Conservation (phyloP, 2,329 filamentous ascomycete genomes). For the Colletotrichum musicola region DNA sequence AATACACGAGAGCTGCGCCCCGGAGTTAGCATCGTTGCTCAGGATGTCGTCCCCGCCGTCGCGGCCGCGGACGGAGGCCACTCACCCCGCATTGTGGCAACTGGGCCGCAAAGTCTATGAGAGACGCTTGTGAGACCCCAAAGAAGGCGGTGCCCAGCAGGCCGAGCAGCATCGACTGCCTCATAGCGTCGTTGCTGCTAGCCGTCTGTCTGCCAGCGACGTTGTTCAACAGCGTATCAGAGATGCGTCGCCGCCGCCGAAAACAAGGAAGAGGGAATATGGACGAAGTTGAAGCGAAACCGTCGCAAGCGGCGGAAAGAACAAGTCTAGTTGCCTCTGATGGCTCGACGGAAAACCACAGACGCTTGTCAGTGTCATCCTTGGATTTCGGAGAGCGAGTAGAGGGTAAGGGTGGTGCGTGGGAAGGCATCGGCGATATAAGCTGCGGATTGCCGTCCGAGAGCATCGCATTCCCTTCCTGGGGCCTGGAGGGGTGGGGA, state of each 20-base stretch:
- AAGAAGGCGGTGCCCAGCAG: conserved; percentile 36
- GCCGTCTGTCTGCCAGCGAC: background rate
- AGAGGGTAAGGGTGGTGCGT: background rate
- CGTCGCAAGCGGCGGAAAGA: background rate
- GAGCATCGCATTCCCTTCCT: background rate
- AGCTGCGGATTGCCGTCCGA: conserved; percentile 1
- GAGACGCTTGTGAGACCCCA: conserved; percentile 22
- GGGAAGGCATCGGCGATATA: conserved; percentile 26
- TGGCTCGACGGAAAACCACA: conserved; percentile 5
- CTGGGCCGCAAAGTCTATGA: conserved; percentile 37
- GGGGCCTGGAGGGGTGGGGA: background rate
- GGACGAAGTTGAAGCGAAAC: background rate
- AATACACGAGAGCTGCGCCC: conserved; percentile 42
- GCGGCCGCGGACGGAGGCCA: background rate
- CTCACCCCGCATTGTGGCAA: conserved; percentile 43
- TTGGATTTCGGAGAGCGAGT: background rate
- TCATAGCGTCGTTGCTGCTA: conserved; percentile 20
- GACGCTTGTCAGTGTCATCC: conserved; percentile 7
- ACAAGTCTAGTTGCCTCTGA: background rate
- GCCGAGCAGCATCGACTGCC: conserved; percentile 32
- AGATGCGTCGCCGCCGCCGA: background rate
- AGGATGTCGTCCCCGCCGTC: background rate
- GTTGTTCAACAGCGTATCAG: background rate
- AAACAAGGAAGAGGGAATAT: background rate
- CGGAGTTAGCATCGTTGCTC: background rate